Evolutionary conservation across 345 rosid genomes (phyloP).

Genomic region (Salix exigua): DNA sequence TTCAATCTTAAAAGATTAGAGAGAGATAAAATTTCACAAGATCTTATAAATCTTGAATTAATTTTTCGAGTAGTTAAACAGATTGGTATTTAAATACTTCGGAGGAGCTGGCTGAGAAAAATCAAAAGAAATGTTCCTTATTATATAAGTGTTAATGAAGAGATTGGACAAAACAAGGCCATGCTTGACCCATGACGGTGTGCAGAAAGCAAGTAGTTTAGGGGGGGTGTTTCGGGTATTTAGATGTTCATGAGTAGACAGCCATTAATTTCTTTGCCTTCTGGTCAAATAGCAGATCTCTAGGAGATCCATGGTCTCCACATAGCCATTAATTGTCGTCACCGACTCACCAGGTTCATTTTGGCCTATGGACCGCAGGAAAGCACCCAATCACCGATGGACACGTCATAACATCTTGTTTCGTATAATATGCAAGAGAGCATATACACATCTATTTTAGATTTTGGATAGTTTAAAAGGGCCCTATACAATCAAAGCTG

Average conservation of each 20-base stretch:
- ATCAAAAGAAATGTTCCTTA: neutral
- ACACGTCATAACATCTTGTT: neutral
- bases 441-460: neutral
- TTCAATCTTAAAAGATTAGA: no score
- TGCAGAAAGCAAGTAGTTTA: neutral
- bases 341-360: neutral
- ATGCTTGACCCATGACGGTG: neutral
- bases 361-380: neutral
- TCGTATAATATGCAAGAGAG: neutral
- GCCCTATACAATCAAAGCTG: neutral
- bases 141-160: neutral
- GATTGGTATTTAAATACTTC: neutral
- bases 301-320: no score
- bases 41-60: no score
- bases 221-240: neutral
- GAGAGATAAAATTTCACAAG: no score
- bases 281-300: neutral
- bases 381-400: neutral
- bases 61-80: neutral
- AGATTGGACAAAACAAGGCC: neutral
- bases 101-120: neutral
- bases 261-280: neutral
- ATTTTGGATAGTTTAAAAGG: neutral
- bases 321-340: no score
- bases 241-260: neutral